Conservation (phyloP, 805 yeast genomes). For the Cyberlindnera maclurae region DNA sequence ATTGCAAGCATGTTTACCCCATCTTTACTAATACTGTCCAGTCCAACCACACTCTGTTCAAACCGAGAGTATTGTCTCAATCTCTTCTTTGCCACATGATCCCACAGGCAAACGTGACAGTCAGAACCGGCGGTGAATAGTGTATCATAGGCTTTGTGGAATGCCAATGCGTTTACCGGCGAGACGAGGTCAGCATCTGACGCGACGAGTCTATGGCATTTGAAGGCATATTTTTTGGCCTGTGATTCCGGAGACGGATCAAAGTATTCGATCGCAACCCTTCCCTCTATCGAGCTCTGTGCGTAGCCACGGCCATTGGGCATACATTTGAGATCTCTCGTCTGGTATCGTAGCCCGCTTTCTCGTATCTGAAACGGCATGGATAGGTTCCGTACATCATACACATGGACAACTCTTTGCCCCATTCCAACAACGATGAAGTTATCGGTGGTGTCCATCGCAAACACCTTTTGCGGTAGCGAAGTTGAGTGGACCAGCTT, state of each 20-base stretch:
- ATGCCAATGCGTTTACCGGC: slow-evolving; percentile 68
- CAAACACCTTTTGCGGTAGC: slow-evolving; percentile 45
- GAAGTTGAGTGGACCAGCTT: slow-evolving; percentile 8
- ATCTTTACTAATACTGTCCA: slow-evolving; percentile 31
- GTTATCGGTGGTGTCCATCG: slow-evolving; percentile 48
- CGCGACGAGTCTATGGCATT: slow-evolving; percentile 59
- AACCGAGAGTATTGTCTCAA: slow-evolving; percentile 60
- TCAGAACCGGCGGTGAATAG: slow-evolving; percentile 89
- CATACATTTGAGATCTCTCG: slow-evolving; percentile 46
- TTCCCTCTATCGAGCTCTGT: slow-evolving; percentile 71
- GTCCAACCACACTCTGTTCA: slow-evolving; percentile 35
- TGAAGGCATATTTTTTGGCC: slow-evolving; percentile 61
- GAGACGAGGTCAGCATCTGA: slow-evolving; percentile 51
- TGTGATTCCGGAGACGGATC: slow-evolving; percentile 38
- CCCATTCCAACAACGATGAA: slow-evolving; percentile 47
- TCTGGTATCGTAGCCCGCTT: slow-evolving; percentile 61
- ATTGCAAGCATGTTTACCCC: slow-evolving; percentile 28
- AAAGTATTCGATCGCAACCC: slow-evolving; percentile 68
- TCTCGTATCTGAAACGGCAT: slow-evolving; percentile 46
- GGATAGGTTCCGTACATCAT: slow-evolving; percentile 42
- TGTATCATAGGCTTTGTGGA: slow-evolving; percentile 73
- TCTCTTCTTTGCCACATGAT: slow-evolving; percentile 72
- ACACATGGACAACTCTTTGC: slow-evolving; percentile 45
- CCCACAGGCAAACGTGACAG: slow-evolving; percentile 87
- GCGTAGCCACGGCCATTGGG: slow-evolving; percentile 57